Conservation (phyloP, 176 grass and related monocot species). For the Triticum urartu region DNA sequence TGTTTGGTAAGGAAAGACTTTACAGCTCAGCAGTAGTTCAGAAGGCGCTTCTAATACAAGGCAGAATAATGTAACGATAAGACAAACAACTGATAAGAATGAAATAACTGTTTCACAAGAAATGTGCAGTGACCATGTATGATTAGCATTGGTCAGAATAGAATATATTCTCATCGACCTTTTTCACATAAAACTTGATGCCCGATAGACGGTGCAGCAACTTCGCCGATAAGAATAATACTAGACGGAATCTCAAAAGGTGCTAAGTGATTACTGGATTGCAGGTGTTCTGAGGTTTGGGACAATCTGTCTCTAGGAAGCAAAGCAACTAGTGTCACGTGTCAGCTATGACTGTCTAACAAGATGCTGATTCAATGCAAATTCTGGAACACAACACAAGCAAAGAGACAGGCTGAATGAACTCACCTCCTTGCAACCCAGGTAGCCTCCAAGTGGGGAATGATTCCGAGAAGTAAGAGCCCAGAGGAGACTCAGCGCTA, state of each 20-base stretch:
- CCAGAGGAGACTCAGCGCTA: neutral
- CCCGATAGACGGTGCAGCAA: neutral
- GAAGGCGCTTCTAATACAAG: neutral
- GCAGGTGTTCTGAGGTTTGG: slow-evolving; percentile 4
- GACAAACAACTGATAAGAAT: slow-evolving; percentile 3
- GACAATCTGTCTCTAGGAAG: slow-evolving; percentile 10
- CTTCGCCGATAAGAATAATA: neutral
- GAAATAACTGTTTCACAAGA: slow-evolving; percentile 5
- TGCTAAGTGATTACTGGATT: neutral
- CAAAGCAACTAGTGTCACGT: neutral
- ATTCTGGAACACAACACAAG: neutral
- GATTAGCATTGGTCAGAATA: neutral
- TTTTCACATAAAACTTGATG: slow-evolving; percentile 1
- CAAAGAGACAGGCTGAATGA: neutral
- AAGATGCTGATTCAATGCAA: neutral
- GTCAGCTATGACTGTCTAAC: neutral
- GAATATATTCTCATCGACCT: slow-evolving; percentile 22
- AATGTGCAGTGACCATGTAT: neutral
- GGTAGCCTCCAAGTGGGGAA: neutral
- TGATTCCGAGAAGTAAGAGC: neutral
- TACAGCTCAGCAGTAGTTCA: neutral
- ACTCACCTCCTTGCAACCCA: no score
- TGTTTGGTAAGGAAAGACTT: neutral
- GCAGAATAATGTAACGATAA: neutral
- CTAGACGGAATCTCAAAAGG: slow-evolving; percentile 5